Evolutionary conservation across 768 basidiomycete species (phyloP).

Genomic region (Boletus eberwhitei): DNA sequence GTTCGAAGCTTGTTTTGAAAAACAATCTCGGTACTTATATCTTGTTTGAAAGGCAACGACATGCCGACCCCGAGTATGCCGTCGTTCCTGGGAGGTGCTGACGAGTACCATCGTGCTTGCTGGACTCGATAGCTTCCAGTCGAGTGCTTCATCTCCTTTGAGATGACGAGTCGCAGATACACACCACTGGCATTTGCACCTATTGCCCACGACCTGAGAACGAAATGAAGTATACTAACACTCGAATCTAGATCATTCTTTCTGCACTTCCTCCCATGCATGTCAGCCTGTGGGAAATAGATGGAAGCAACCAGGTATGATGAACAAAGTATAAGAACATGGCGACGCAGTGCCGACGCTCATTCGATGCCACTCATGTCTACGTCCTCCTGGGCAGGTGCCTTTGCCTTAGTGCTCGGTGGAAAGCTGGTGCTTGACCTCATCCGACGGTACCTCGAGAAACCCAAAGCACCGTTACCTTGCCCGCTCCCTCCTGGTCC

Average conservation of each 20-base stretch:
- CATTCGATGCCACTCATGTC: background rate
- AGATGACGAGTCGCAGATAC: background rate
- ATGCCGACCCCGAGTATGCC: too few relatives aligned
- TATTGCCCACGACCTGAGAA: background rate
- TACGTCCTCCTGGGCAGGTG: background rate
- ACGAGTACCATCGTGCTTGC: too few relatives aligned
- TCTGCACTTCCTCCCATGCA: background rate
- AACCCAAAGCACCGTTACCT: background rate
- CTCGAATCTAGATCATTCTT: background rate
- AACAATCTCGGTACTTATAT: too few relatives aligned
- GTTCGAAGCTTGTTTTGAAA: too few relatives aligned
- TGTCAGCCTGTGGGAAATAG: conserved; percentile 7
- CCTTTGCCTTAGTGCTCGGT: background rate
- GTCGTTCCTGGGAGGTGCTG: too few relatives aligned
- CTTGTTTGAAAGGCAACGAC: too few relatives aligned
- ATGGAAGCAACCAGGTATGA: background rate
- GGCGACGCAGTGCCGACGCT: background rate
- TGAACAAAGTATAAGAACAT: background rate
- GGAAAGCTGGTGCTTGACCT: background rate
- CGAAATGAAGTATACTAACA: background rate
- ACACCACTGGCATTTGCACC: background rate
- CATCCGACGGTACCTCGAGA: background rate
- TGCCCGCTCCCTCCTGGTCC: conserved; percentile 35
- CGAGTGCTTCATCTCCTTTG: background rate
- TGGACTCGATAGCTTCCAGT: too few relatives aligned